Base-by-base conservation (phyloP, 768 basidiomycete genomes). In the Tricholomella constricta region DNA sequence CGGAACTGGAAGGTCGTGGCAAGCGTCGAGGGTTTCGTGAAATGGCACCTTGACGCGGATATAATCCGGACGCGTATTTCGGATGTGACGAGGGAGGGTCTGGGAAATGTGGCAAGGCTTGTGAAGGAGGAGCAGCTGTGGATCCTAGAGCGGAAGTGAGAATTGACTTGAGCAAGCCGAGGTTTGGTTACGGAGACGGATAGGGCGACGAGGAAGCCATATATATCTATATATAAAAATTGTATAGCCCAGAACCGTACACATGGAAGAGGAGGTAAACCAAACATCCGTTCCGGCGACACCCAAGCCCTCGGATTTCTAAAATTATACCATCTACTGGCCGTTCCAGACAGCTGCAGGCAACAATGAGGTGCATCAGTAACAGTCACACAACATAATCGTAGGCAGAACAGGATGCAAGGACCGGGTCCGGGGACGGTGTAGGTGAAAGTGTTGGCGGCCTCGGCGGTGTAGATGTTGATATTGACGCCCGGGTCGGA, bases 1-100 rank as follows among this genome's bases (percentile, higher is more conserved):
- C 58, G 51, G 17, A 32, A 59, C 23, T 88, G 84, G 86, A 59
- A 55, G 17, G 61, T 74, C 3, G 70, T 79, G 7, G 75, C 72
- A 6, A 61, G 62, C 6, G 72, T 89, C 8, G 26, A 52, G 23
- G 44, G 38, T 17, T 60, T 61, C 31, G 51, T 58, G 38, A 51
- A 60, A n/a, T 75, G 71, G 72, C 52, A 41, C 0, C 27, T 75
- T 11, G 65, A 73, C 56, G 62, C 62, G 63, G 59, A 52, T 1
- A 12, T 63, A 2, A 31, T 72, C 15, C 66, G 48, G 63, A 54
- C 12, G 32, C 45, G 17, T 37, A 37, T 36, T 8, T 32, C 45
- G 19, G 58, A 49, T 7, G 29, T 67, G 26, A 48, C 70, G 37
- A 52, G 62, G 34, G 41, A 63, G 23, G 44, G 70, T 47, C 42